These are phyloP conservation scores for Trametopsis cervina DNA, from an alignment of 768 basidiomycete species.

Conservation along the genomic window DNA sequence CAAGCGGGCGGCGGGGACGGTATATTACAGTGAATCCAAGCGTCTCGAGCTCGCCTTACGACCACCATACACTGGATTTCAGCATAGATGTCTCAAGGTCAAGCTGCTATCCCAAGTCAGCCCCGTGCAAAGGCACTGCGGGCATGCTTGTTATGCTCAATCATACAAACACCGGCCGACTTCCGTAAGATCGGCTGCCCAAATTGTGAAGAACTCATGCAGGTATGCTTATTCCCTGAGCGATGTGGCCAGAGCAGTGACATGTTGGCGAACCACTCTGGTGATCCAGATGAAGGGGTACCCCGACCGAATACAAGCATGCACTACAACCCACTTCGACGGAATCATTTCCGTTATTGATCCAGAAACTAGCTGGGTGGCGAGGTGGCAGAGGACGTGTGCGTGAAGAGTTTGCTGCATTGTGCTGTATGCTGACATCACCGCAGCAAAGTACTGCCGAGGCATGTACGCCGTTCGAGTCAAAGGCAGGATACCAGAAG, in stretches of 20 bases:
- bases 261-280: too few species aligned
- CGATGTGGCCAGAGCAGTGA: too few species aligned
- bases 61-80: too few species aligned
- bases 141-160: conserved; percentile 90
- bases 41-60: too few species aligned
- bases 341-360: conserved; percentile 85
- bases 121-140: conserved; percentile 70
- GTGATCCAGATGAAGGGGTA: conserved; percentile 80
- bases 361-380: conserved; percentile 90
- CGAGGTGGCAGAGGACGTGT: conserved; percentile 94
- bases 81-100: conserved; percentile 20
- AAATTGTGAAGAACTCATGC: conserved; percentile 93
- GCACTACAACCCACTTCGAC: conserved; percentile 91
- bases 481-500: conserved; percentile 77
- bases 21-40: too few species aligned
- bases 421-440: not conserved
- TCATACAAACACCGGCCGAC: conserved; percentile 77
- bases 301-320: conserved; percentile 72
- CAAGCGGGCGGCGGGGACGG: too few species aligned
- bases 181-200: conserved; percentile 88
- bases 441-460: conserved; percentile 76
- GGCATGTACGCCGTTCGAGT: conserved; percentile 94
- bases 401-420: too few species aligned
- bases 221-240: conserved; percentile 45
- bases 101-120: conserved; percentile 44